A percentile compares a stretch with the other conserved stretches of the same genome.
phyloP scores from a whole-genome alignment of 2,329 filamentous ascomycete genomes.

The Ophiostoma ips region DNA sequence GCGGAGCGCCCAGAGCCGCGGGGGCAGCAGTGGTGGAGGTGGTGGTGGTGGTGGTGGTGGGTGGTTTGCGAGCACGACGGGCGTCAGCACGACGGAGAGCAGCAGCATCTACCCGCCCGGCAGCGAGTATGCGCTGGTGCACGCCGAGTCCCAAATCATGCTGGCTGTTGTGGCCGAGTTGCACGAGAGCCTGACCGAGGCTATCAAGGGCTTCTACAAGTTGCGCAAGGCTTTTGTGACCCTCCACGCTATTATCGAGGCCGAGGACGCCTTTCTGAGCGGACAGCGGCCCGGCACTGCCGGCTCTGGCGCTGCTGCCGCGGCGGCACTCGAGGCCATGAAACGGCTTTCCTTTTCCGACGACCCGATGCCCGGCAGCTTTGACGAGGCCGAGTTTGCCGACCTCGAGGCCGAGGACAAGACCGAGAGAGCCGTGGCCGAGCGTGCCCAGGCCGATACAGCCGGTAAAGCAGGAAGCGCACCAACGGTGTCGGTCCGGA shows the following conservation, averaged over 20 bases:
- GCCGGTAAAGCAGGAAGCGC: not conserved
- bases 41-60: conserved; percentile 3
- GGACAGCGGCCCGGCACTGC: not conserved
- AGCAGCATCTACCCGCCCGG: conserved; percentile 64
- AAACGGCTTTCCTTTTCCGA: conserved; percentile 13
- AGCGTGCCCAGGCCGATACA: too few relatives aligned
- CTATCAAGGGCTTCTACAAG: conserved; percentile 84
- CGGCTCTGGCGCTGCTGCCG: too few relatives aligned
- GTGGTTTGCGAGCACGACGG: not conserved
- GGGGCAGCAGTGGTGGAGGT: conserved; percentile 8
- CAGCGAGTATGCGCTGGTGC: conserved; percentile 72
- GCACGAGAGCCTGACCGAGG: conserved; percentile 86
- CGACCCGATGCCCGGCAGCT: conserved; percentile 25
- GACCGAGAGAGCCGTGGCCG: conserved; percentile 14
- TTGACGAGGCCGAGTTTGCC: conserved; percentile 23
- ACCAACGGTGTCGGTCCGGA: not conserved
- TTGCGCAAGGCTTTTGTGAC: conserved; percentile 77
- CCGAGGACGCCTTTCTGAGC: conserved; percentile 38
- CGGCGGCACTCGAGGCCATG: not conserved
- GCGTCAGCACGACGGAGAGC: conserved; percentile 15
- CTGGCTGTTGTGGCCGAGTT: conserved; percentile 75
- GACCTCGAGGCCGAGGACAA: conserved; percentile 18
- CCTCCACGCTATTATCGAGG: conserved; percentile 63
- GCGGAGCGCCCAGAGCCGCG: conserved; percentile 48
- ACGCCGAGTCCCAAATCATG: conserved; percentile 81